Evolutionary conservation across 345 rosid species (phyloP), one percentile per base, ranked within the genome.

Genomic region (Citropsis articulata): DNA sequence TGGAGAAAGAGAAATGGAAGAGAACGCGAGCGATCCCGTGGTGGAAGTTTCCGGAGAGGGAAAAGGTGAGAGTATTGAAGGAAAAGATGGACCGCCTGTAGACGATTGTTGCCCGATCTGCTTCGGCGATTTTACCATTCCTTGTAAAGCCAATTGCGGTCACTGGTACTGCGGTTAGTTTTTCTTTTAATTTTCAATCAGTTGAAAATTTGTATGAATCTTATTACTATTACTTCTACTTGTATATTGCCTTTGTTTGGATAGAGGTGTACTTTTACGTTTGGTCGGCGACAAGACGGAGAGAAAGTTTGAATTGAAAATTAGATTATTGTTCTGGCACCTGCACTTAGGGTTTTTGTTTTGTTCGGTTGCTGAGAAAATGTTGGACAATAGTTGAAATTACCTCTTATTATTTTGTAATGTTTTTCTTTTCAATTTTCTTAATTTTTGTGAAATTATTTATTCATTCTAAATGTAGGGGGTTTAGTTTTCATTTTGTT

Each of bases 91-190:
- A 48, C 97, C 98, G 81, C 97, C 97, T 1, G 85, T 80, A 6
- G 98, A 93, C 61, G 98, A 95, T 79, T 83, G 90, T 62, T 93
- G 98, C 70, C 95, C 98, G 24, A 91, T 95, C 81, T 95, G 95
- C 80, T 93, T 91, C 76, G 87, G 91, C 28, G 74, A 88, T 66
- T 95, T 88, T 81, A 71, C 84, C 64, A 78, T 95, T 79, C 90
- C 98, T 31, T 93, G 98, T 84, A 86, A 84, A 66, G 85, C 97
- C 63, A 85, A 82, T 78, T 94, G 98, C 81, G 92, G 97, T 62
- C 98, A 94, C 85, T 94, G 98, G 98, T 94, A 83, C 84, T 94
- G 98, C 81, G 98, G 98, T 94, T 78, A 82, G 86, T 81, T 69
- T 70, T 14, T 40, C 6, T 36, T 36, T 36, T 4, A 31, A 21